Conservation (phyloP, 2,329 filamentous ascomycete species). For the Aspergillus aculeatinus region DNA sequence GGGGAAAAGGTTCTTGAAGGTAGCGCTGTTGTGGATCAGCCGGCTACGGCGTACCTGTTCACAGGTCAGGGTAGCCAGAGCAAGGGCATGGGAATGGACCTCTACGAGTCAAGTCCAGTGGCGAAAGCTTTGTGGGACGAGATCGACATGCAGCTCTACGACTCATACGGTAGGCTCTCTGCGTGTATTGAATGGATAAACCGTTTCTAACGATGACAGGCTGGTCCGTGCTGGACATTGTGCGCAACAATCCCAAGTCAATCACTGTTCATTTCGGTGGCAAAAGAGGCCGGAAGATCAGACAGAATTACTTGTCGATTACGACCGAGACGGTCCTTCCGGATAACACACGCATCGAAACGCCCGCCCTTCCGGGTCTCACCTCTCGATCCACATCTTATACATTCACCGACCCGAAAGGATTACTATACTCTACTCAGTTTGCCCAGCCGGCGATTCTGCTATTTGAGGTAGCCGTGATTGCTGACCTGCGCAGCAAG, state of each 20-base stretch:
- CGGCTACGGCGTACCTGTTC: slow-evolving; percentile 91
- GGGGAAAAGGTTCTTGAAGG: slow-evolving; percentile 90
- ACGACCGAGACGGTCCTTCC: slow-evolving; percentile 14
- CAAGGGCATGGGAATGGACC: slow-evolving; percentile 98
- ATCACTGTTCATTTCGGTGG: slow-evolving; percentile 96
- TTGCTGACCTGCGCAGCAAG: slow-evolving; percentile 95
- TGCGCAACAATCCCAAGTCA: slow-evolving; percentile 97
- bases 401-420: slow-evolving; percentile 92
- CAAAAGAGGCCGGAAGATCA: slow-evolving; percentile 88
- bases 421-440: slow-evolving; percentile 89
- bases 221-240: slow-evolving; percentile 94
- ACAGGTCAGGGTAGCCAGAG: slow-evolving; percentile 96
- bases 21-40: slow-evolving; percentile 94
- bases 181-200: neutral
- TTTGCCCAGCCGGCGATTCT: slow-evolving; percentile 96
- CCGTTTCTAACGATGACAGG: slow-evolving; percentile 4
- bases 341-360: slow-evolving; percentile 72
- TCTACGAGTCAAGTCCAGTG: slow-evolving; percentile 85
- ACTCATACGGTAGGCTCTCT: slow-evolving; percentile 71
- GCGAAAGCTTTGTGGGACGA: slow-evolving; percentile 95
- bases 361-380: slow-evolving; percentile 92
- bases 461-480: slow-evolving; percentile 97
- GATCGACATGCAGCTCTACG: slow-evolving; percentile 95
- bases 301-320: slow-evolving; percentile 98
- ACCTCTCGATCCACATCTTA: slow-evolving; percentile 79